These are phyloP conservation scores for Cunninghamia lanceolata DNA, from an alignment of 75 land plant species.

Conservation along the genomic window DNA sequence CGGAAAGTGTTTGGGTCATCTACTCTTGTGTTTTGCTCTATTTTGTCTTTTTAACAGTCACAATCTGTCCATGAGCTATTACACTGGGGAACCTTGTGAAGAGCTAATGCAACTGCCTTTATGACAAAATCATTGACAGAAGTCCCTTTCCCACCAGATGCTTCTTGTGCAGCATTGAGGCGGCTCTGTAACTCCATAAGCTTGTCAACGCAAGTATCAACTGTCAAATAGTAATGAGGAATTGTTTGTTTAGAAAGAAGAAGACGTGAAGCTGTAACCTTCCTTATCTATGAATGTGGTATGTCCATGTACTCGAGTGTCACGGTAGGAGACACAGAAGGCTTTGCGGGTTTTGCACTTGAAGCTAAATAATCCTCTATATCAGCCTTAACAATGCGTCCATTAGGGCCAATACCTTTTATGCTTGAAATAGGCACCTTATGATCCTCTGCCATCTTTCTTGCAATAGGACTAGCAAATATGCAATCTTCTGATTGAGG, in stretches of 20 bases:
- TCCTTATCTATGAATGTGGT: slow-evolving; percentile 86
- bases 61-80: no score
- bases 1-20: no score
- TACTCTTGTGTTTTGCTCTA: no score
- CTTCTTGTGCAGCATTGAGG: slow-evolving; percentile 77
- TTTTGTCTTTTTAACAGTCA: no score
- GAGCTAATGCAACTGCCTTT: no score
- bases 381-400: slow-evolving; percentile 94
- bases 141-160: slow-evolving; percentile 84
- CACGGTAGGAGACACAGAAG: slow-evolving; percentile 18
- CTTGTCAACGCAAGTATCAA: slow-evolving; percentile 97
- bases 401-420: slow-evolving; percentile 97
- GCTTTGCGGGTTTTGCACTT: slow-evolving; percentile 26
- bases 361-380: slow-evolving; percentile 81
- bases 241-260: slow-evolving; percentile 94
- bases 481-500: slow-evolving; percentile 50
- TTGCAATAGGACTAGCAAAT: slow-evolving; percentile 88
- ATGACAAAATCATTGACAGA: slow-evolving; percentile 96
- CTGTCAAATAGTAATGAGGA: slow-evolving; percentile 97
- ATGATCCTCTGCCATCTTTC: slow-evolving; percentile 86
- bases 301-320: slow-evolving; percentile 70
- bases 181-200: slow-evolving; percentile 76
- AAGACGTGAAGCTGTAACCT: slow-evolving; percentile 90
- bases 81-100: no score
- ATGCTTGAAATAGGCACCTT: slow-evolving; percentile 81